These are phyloP conservation scores for Sarcocystis neurona DNA, from an alignment of 169 alveolate genomes.

Conservation along the genomic window DNA sequence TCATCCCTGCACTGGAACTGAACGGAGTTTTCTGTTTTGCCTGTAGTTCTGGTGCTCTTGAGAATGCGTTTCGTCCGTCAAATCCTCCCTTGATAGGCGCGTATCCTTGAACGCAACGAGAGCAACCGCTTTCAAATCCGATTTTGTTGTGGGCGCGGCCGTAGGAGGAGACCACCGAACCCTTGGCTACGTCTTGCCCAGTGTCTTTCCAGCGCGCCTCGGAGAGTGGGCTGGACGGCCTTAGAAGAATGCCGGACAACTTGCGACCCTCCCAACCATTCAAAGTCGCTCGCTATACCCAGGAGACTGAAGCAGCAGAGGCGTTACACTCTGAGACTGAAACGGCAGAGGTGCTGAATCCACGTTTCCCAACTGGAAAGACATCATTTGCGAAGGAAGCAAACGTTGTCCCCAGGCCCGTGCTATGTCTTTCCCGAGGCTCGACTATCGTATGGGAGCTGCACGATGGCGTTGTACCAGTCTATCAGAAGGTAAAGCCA, in stretches of 20 bases:
- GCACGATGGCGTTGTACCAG: conserved; percentile 75
- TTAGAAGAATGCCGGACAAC: not conserved
- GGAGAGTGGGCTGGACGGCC: not conserved
- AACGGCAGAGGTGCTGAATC: no score
- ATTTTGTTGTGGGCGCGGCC: not conserved
- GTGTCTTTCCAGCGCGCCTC: conserved; percentile 9
- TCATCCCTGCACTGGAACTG: no score
- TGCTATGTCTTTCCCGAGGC: conserved; percentile 50
- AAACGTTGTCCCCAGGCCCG: conserved; percentile 44
- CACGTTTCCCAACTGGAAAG: no score
- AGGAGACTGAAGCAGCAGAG: not conserved
- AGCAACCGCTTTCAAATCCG: not conserved
- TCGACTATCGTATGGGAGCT: conserved; percentile 61
- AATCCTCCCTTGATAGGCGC: no score
- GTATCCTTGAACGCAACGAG: not conserved
- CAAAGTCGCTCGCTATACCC: not conserved
- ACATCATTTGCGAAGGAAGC: conserved; percentile 1
- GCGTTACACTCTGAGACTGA: no score
- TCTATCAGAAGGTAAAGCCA: conserved; percentile 72
- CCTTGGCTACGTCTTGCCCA: not conserved
- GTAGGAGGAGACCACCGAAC: not conserved
- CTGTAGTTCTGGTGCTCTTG: no score
- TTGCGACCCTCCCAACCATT: not conserved
- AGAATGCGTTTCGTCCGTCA: no score
- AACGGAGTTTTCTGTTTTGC: no score